A percentile compares a stretch with the other conserved stretches of the same genome.
Evolutionary conservation across 306 rosid species (phyloP).

Genomic region (Cucumis hystrix): DNA sequence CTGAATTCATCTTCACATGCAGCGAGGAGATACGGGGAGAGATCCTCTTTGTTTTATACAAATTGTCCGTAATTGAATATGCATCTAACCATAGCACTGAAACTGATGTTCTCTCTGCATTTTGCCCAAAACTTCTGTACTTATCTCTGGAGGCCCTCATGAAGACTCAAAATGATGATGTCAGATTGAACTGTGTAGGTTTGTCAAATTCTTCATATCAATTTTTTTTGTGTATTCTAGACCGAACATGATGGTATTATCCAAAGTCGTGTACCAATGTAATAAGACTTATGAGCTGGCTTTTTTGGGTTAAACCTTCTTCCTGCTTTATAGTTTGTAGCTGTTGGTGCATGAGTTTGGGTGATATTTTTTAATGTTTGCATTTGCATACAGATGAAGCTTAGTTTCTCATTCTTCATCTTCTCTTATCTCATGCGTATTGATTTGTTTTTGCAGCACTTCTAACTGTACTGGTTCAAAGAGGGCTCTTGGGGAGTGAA

Average conservation of each 20-base stretch:
- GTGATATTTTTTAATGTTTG: background rate
- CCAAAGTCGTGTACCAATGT: background rate
- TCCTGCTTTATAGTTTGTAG: background rate
- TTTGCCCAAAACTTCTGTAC: conserved; percentile 58
- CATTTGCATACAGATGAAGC: background rate
- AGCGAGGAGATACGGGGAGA: conserved; percentile 93
- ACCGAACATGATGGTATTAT: background rate
- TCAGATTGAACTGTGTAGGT: conserved; percentile 86
- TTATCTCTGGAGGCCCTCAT: conserved; percentile 59
- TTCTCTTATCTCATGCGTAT: background rate
- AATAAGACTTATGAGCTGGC: background rate
- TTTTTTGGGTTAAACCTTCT: background rate
- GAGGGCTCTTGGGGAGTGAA: conserved; percentile 43
- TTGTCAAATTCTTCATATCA: conserved; percentile 12
- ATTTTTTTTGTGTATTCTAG: background rate
- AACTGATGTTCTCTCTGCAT: conserved; percentile 39
- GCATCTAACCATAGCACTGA: conserved; percentile 38
- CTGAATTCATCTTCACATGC: conserved; percentile 12
- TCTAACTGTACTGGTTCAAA: conserved; percentile 56
- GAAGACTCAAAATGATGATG: conserved; percentile 79
- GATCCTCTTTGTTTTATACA: conserved; percentile 69
- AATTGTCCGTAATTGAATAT: conserved; percentile 36
- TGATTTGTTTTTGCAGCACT: conserved; percentile 39
- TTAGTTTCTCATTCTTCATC: background rate
- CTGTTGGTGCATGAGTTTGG: background rate